Conservation (phyloP, 2,329 filamentous ascomycete genomes). For the Phialophora chinensis region DNA sequence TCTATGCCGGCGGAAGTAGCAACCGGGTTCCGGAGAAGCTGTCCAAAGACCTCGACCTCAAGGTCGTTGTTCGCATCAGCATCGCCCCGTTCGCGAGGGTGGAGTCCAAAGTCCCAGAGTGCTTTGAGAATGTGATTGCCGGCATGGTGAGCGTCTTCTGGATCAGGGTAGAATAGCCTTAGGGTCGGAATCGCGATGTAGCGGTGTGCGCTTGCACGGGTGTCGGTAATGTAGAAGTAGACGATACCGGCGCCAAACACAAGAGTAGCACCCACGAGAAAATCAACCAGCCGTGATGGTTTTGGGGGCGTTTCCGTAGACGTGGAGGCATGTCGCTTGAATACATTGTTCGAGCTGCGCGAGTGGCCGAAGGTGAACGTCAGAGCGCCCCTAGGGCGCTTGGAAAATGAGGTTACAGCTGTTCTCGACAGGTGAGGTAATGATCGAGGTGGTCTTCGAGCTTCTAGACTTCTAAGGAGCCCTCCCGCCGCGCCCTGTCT, state of each 20-base stretch:
- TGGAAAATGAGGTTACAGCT: neutral
- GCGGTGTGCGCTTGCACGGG: slow-evolving; percentile 71
- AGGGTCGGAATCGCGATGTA: slow-evolving; percentile 64
- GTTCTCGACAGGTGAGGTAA: neutral
- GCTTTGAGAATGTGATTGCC: slow-evolving; percentile 74
- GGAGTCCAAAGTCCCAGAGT: slow-evolving; percentile 74
- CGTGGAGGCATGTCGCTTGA: slow-evolving; percentile 37
- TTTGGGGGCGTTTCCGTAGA: slow-evolving; percentile 30
- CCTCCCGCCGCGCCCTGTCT: neutral
- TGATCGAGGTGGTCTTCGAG: neutral
- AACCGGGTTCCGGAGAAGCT: slow-evolving; percentile 80
- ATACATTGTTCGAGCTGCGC: slow-evolving; percentile 1
- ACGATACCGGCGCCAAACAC: slow-evolving; percentile 55
- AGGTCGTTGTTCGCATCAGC: slow-evolving; percentile 61
- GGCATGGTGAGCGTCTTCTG: slow-evolving; percentile 87
- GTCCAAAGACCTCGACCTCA: slow-evolving; percentile 74
- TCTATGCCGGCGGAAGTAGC: slow-evolving; percentile 95
- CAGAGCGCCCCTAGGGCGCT: slow-evolving; percentile 8
- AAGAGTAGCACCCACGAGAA: slow-evolving; percentile 61
- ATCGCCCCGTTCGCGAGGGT: slow-evolving; percentile 80
- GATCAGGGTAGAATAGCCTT: slow-evolving; percentile 51
- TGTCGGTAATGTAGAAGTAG: slow-evolving; percentile 77
- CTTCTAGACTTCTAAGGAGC: neutral
- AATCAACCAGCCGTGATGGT: slow-evolving; percentile 55
- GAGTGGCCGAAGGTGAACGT: neutral